phyloP scores from a whole-genome alignment of 2,329 filamentous ascomycete genomes.

The Akanthomyces muscarius region DNA sequence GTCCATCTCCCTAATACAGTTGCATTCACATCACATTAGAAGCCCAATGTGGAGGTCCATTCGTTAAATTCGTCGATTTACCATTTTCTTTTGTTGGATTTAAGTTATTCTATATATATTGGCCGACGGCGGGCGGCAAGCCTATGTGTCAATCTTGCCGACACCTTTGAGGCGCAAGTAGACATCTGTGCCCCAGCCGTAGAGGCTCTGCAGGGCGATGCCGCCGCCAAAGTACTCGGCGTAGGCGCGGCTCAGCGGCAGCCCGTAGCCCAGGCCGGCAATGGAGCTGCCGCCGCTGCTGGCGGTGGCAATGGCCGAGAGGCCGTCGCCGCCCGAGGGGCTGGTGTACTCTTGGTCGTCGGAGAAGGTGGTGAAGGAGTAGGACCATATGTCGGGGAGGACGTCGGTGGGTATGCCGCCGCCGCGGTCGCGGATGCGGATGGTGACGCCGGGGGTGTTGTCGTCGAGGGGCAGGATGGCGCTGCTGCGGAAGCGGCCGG shows the following conservation, averaged over 20 bases:
- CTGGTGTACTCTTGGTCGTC: conserved; percentile 47
- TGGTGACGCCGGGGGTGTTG: conserved; percentile 79
- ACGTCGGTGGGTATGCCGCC: conserved; percentile 86
- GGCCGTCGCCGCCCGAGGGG: conserved; percentile 45
- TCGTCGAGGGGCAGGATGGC: conserved; percentile 57
- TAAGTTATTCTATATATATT: background rate
- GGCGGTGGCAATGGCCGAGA: conserved; percentile 70
- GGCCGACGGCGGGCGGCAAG: background rate
- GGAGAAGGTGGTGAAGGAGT: conserved; percentile 93
- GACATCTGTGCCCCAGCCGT: conserved; percentile 81
- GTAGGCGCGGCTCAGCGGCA: conserved; percentile 87
- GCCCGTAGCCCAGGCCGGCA: conserved; percentile 86
- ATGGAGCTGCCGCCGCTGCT: conserved; percentile 76
- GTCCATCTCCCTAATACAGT: background rate
- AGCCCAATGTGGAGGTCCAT: background rate
- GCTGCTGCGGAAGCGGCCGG: conserved; percentile 40
- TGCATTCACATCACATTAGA: background rate
- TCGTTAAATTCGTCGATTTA: background rate
- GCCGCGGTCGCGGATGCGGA: conserved; percentile 91
- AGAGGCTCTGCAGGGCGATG: conserved; percentile 90
- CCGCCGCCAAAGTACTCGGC: conserved; percentile 98
- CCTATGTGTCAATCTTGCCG: conserved; percentile 44
- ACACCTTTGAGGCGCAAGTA: conserved; percentile 63
- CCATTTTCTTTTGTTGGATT: background rate
- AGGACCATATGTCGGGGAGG: conserved; percentile 87